These are phyloP conservation scores for Venturia pyrina DNA, from an alignment of 2,329 filamentous ascomycete genomes.

Conservation along the genomic window DNA sequence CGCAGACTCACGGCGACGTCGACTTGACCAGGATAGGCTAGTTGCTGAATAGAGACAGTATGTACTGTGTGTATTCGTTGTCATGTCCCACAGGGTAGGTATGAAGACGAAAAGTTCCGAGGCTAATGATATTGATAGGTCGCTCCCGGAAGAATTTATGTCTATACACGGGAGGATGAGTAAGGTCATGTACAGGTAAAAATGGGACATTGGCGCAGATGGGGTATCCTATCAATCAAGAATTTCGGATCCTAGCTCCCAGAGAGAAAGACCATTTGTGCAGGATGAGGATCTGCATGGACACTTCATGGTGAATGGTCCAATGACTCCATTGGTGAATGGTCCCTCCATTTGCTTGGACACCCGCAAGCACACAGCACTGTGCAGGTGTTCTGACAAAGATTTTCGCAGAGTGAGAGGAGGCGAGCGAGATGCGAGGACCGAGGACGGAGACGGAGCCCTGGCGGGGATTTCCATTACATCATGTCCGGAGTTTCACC, in stretches of 20 bases:
- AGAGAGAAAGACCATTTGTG: neutral
- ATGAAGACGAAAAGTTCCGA: neutral
- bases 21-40: neutral
- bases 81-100: neutral
- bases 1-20: neutral
- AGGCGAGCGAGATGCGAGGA: no score
- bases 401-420: neutral
- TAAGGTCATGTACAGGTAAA: neutral
- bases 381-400: neutral
- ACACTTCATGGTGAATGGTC: neutral
- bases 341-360: neutral
- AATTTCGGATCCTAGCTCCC: neutral
- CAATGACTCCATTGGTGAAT: neutral
- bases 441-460: no score
- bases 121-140: neutral
- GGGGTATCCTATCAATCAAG: neutral
- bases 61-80: neutral
- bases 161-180: neutral
- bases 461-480: neutral
- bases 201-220: neutral
- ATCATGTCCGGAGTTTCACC: neutral
- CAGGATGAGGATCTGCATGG: no score
- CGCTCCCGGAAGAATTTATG: neutral
- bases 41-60: neutral
- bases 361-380: no score